Base-by-base conservation (phyloP, 352 stramenopile species). In the Phytophthora cajani region DNA sequence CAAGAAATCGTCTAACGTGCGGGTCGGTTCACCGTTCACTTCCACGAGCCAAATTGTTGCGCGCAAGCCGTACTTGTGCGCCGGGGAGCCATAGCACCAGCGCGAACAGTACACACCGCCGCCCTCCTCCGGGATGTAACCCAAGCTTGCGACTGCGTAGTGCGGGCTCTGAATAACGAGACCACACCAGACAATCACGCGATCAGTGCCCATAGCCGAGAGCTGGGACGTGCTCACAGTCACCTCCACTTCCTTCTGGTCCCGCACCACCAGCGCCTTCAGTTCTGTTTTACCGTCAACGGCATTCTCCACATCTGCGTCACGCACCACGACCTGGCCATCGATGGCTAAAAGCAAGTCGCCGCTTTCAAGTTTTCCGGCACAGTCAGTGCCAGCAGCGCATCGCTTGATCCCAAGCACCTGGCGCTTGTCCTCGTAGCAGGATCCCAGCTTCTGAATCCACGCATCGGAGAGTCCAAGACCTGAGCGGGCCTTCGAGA, bases 1-100 rank as follows among this genome's bases (percentile, higher is more conserved):
- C 44, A 98, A 74, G 61, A 98, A 97, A 56, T 85, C 84, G 64
- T 98, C 89, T 23, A 98, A 67, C 10, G 82, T 90, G 33, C 75
- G 71, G 25, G 91, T 97, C 21, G 82, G 79, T 36, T 92, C 69
- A 7, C 89, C 92, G 63, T 98, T 97, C 40, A 98, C 88, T 79
- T 97, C 89, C 9, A 97, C 83, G 23, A 98, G 93, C 87, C 90
- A 98, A 63, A 95, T 95, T 12, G 91, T 97, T 10, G 91, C 91
- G 23, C 90, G 82, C 27, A 98, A 78, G 2, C 86, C 90, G 71
- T 97, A 98, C 71, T 97, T 97, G 67, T 98, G 91, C 1, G 90
- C 91, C 10, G 92, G 92, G 0, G 89, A 97, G 17, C 93, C 93
- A 71, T 97, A 97, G 58, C 85, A 95, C 93, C 93, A 98, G 7